phyloP scores from a whole-genome alignment of 768 basidiomycete genomes.

The Scleroderma bovista region DNA sequence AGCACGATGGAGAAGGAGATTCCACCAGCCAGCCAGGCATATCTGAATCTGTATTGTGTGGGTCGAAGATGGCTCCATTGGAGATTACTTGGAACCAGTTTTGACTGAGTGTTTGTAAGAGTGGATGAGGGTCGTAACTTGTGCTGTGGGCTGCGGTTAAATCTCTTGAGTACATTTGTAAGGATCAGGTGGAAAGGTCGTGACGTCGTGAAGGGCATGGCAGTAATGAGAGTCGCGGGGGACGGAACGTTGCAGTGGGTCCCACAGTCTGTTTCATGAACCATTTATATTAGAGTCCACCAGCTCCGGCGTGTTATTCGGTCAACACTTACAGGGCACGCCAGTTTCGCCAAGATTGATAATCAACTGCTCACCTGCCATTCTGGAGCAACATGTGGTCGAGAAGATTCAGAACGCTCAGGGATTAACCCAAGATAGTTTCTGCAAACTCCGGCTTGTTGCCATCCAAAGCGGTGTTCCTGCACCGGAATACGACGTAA shows the following conservation, averaged over 20 bases:
- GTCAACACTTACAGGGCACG: not conserved
- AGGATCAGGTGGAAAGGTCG: constrained; percentile 1
- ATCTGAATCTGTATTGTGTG: not conserved
- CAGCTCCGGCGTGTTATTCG: not conserved
- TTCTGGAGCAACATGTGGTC: not conserved
- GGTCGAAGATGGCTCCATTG: not conserved
- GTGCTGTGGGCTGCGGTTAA: not conserved
- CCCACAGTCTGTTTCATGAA: not conserved
- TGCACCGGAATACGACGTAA: not conserved
- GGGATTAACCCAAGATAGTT: not conserved
- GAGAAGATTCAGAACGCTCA: not conserved
- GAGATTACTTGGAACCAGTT: not conserved
- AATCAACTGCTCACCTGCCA: not conserved
- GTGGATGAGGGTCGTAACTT: not conserved
- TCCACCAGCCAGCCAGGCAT: constrained; percentile 6
- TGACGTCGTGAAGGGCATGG: constrained; percentile 8
- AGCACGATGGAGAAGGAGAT: constrained; percentile 6
- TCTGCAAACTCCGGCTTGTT: not conserved
- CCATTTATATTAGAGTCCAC: not conserved
- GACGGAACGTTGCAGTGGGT: not conserved
- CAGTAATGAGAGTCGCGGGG: not conserved
- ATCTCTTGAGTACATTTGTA: constrained; percentile 1
- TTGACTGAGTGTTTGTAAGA: not conserved
- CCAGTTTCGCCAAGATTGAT: not conserved
- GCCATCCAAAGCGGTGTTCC: not conserved